A percentile compares a stretch with the other conserved stretches of the same genome.
These are phyloP conservation scores for Ampelomyces quisqualis DNA, from an alignment of 2,329 filamentous ascomycete species.

Conservation along the genomic window DNA sequence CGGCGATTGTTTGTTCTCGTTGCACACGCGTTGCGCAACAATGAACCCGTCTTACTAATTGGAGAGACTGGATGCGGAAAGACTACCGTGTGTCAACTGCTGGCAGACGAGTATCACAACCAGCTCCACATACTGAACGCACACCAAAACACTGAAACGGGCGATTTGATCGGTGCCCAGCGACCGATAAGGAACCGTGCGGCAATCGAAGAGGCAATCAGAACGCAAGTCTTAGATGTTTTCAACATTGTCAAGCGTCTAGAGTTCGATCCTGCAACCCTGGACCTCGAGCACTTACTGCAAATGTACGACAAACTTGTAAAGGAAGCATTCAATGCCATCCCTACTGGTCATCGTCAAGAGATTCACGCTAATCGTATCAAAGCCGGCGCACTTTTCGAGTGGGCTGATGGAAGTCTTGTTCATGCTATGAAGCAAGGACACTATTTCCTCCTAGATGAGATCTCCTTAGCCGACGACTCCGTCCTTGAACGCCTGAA, in stretches of 20 bases:
- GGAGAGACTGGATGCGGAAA: slow-evolving; percentile 98
- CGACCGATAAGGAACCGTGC: slow-evolving; percentile 84
- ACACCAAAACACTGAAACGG: slow-evolving; percentile 97
- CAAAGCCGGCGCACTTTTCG: slow-evolving; percentile 82
- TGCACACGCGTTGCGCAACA: slow-evolving; percentile 79
- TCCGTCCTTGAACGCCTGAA: slow-evolving; percentile 95
- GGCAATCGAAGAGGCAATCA: slow-evolving; percentile 66
- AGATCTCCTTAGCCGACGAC: slow-evolving; percentile 96
- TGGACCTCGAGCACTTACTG: slow-evolving; percentile 53
- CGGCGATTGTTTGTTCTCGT: slow-evolving; percentile 86
- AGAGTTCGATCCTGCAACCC: slow-evolving; percentile 11
- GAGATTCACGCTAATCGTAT: slow-evolving; percentile 53
- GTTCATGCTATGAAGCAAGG: slow-evolving; percentile 91
- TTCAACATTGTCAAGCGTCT: slow-evolving; percentile 17
- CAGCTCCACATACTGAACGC: slow-evolving; percentile 90
- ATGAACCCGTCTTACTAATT: slow-evolving; percentile 90
- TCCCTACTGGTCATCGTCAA: slow-evolving; percentile 48
- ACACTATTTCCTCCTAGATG: slow-evolving; percentile 89
- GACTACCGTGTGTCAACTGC: slow-evolving; percentile 90
- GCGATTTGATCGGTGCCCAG: slow-evolving; percentile 94
- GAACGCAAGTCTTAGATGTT: slow-evolving; percentile 58
- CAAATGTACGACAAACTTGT: slow-evolving; percentile 59
- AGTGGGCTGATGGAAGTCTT: slow-evolving; percentile 93
- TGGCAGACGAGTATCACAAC: slow-evolving; percentile 76
- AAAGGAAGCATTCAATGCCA: slow-evolving; percentile 45